Conservation (phyloP, 768 basidiomycete species). For the Trametes maxima region DNA sequence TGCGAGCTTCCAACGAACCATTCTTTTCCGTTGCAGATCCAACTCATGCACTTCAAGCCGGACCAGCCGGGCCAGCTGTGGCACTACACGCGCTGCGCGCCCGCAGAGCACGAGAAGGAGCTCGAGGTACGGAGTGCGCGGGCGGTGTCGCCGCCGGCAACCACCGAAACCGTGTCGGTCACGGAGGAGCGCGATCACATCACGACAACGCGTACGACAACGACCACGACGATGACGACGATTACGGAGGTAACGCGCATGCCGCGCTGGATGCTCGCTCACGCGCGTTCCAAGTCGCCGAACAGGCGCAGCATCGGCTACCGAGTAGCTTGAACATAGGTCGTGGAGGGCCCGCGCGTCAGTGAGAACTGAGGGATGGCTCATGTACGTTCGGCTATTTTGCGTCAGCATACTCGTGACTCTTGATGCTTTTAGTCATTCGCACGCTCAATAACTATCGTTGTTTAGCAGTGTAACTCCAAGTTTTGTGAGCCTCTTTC, state of each 20-base stretch:
- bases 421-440: no score
- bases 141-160: conserved; percentile 16
- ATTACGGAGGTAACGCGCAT: conserved; percentile 31
- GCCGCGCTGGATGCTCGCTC: conserved; percentile 20
- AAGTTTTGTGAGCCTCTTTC: no score
- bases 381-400: no score
- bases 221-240: conserved; percentile 31
- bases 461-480: no score
- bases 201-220: conserved; percentile 33
- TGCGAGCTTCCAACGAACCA: background rate
- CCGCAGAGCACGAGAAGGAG: conserved; percentile 20
- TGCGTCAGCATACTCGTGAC: no score
- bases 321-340: conserved; percentile 10
- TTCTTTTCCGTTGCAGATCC: conserved; percentile 17
- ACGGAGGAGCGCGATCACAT: conserved; percentile 26
- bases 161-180: conserved; percentile 29
- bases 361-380: no score
- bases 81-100: conserved; percentile 26
- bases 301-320: conserved; percentile 21
- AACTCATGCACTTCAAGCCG: conserved; percentile 21
- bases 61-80: conserved; percentile 27
- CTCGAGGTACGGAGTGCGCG: conserved; percentile 7
- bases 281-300: conserved; percentile 8
- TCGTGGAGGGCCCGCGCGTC: background rate
- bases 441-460: no score